Conservation (phyloP, 1,284 basidiomycete species). For the Fomitopsis betulina region DNA sequence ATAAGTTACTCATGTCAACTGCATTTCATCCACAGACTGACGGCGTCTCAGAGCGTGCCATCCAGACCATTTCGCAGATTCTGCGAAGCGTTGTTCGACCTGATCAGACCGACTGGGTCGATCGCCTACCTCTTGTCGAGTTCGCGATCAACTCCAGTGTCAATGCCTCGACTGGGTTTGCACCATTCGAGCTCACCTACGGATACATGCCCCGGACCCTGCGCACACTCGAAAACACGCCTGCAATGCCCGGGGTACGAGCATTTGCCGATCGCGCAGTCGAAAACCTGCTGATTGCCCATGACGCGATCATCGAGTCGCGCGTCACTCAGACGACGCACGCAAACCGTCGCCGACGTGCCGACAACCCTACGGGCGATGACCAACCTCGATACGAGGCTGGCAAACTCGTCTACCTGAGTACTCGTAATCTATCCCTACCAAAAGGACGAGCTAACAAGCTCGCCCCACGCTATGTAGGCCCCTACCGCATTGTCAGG, state of each 20-base stretch:
- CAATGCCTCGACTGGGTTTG: conserved; percentile 28
- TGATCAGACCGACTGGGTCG: conserved; percentile 32
- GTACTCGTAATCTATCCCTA: conserved; percentile 29
- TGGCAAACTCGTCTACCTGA: conserved; percentile 29
- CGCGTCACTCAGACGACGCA: conserved; percentile 17
- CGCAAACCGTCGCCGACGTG: conserved; percentile 21
- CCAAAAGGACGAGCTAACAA: conserved; percentile 29
- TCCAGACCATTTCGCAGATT: conserved; percentile 23
- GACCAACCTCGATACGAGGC: conserved; percentile 2
- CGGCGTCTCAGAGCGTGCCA: conserved; percentile 22
- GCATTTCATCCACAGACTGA: conserved; percentile 34
- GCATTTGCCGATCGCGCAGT: conserved; percentile 14
- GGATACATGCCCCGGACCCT: conserved; percentile 21
- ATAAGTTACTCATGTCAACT: conserved; percentile 25
- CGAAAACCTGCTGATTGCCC: conserved; percentile 16
- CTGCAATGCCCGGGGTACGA: conserved; percentile 14
- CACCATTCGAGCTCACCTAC: conserved; percentile 34
- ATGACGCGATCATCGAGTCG: conserved; percentile 22
- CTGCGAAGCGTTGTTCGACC: conserved; percentile 20
- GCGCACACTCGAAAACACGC: neutral
- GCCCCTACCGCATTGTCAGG: conserved; percentile 24
- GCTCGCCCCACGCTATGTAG: conserved; percentile 28
- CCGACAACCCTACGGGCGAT: conserved; percentile 1
- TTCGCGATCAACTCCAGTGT: too few relatives aligned
- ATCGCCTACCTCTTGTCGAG: too few relatives aligned